Evolutionary conservation across 2,329 filamentous ascomycete genomes (phyloP), one percentile per base, ranked within the genome.

Genomic region (Sporothrix dimorphospora): DNA sequence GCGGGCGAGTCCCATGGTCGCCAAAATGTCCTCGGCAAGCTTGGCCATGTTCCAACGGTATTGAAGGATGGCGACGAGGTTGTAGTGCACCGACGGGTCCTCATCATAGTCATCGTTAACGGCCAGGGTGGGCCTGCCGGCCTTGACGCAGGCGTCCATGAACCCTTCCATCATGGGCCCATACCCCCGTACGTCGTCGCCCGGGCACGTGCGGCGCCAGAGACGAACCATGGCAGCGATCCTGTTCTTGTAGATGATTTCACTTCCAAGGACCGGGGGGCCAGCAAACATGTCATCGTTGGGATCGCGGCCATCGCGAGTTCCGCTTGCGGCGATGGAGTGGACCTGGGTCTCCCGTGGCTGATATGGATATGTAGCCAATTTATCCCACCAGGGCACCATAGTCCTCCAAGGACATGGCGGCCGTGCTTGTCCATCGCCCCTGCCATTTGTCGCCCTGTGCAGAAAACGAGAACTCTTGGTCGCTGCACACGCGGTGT

Each of bases 151-250:
- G 16, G 6, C 1, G 19, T 34, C 8, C 30, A 42, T 40, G 19
- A 63, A 63, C 16, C n/a, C 11, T 3, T 21, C 42, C 11, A 45
- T 11, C 16, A 11, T 9, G n/a, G 11, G 19, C 14, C 47, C 66
- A 8, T 27, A 9, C 12, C 47, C 19, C 2, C 12, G 3, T 4
- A 7, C 27, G 8, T 30, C 38, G 19, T 70, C 68, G 19, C 68
- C 68, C 1, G 68, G 68, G 16, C 68, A 70, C 6, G 68, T 70
- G 8, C 45, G 14, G n/a, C 7, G 3, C 68, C 68, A 70, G 4
- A 59, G 40, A 2, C n/a, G 3, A 24, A 49, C 11, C 68, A 61
- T 59, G 1, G 55, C 24, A 2, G 6, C 12, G 1, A 69, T 4
- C 4, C 49, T n/a, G 38, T n/a, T 4, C 1, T 11, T 9, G n/a